These are phyloP conservation scores for Phaffia australis DNA, from an alignment of 768 basidiomycete species.

Conservation along the genomic window DNA sequence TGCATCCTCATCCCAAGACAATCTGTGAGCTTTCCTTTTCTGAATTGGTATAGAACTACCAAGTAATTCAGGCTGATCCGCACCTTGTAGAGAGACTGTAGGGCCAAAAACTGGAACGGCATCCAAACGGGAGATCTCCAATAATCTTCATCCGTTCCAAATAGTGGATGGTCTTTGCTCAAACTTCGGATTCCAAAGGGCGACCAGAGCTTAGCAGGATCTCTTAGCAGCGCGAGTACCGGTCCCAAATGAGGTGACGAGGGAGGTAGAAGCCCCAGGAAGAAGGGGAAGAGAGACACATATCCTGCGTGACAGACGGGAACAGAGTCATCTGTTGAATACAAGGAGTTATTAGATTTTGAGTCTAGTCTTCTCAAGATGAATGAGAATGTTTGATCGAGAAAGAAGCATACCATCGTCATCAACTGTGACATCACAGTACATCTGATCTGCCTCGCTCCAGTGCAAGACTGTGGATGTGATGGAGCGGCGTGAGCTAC, in stretches of 20 bases:
- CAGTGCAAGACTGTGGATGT: constrained; percentile 67
- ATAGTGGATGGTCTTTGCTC: constrained; percentile 76
- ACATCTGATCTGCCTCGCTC: constrained; percentile 81
- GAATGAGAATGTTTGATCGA: not conserved
- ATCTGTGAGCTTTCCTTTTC: not conserved
- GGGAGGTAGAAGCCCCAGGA: constrained; percentile 65
- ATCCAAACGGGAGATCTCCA: constrained; percentile 97
- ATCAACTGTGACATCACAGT: constrained; percentile 78
- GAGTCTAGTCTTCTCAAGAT: not conserved
- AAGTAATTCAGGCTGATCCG: constrained; percentile 20
- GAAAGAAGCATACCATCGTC: constrained; percentile 54
- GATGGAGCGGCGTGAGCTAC: not conserved
- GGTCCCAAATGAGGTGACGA: constrained; percentile 67
- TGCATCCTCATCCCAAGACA: not conserved
- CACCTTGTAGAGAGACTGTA: constrained; percentile 68
- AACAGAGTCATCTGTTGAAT: constrained; percentile 66
- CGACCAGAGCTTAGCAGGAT: constrained; percentile 84
- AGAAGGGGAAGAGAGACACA: constrained; percentile 84
- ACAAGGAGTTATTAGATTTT: constrained; percentile 11
- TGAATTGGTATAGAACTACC: too few species aligned
- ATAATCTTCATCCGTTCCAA: constrained; percentile 88
- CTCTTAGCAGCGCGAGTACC: constrained; percentile 67
- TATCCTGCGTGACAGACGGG: constrained; percentile 88
- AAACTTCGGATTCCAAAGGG: constrained; percentile 78
- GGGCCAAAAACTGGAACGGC: constrained; percentile 88